Evolutionary conservation across 2,329 filamentous ascomycete species (phyloP), one percentile per base, ranked within the genome.

Genomic region (Sordariomycetes sp.): DNA sequence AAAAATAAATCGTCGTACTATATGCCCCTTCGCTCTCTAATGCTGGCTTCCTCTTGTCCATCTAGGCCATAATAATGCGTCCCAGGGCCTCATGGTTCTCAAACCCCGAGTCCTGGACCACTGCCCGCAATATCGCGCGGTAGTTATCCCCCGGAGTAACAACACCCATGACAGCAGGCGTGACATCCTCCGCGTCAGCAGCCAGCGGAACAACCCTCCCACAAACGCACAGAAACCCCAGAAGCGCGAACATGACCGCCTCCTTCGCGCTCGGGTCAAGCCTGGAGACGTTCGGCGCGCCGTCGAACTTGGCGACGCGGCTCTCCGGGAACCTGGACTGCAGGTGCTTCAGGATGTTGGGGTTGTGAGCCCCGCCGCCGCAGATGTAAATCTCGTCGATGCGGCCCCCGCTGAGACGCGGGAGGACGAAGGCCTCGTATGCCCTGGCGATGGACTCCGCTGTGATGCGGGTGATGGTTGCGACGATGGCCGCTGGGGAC

Each of bases 381-480:
- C 80, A 83, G 75, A 85, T 79, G 70, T 80, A 85, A 37, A 85
- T 74, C 68, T 85, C 81, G 52, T 65, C 65, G 22, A 69, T 62
- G 3, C 72, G 73, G 57, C 80, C 73, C 20, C 63, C 62, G 16
- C 66, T 65, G 20, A 73, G 64, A 59, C 50, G 40, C 6, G 55
- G 52, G 3, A 50, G n/a, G 37, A 60, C 54, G 59, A 80, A 81
- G 40, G 76, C 74, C 10, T 68, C 67, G 64, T 72, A 76, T 61
- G 74, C 72, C 34, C 72, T 65, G 16, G 83, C 75, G 35, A 84
- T 82, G 22, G 80, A 76, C 65, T 83, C 76, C 0, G 81, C 77
- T 0, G 80, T 84, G 63, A 84, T 77, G 28, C 81, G 74, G 8
- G 82, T 85, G 43, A 83, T 73, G 0, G 80, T 83, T 0, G 81